Evolutionary conservation across 2,329 filamentous ascomycete genomes (phyloP), one percentile per base, ranked within the genome.

Genomic region (Bimuria novae-zelandiae): DNA sequence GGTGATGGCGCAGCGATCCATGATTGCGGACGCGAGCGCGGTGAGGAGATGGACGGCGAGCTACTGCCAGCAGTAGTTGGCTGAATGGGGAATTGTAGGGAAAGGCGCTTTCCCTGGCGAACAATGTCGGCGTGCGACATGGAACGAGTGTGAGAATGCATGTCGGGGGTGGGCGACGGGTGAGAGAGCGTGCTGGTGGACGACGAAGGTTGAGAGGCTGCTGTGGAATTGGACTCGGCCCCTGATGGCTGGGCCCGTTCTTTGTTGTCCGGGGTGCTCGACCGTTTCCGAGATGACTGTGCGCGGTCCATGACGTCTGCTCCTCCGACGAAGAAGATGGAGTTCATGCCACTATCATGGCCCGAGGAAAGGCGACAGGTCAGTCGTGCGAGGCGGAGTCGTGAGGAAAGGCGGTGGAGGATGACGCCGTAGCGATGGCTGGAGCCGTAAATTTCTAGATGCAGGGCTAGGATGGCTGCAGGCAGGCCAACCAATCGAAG

Each of bases 21-120:
- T 21, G 74, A 76, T 39, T 72, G 69, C 4, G 73, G 72, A 33
- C 72, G 71, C 14, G 70, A 73, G 47, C 64, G 71, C 40, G 62
- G 70, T 19, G 71, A 66, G 51, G 46, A 27, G 23, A 62, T 59
- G 35, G 48, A 44, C 6, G 68, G 68, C 3, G 72, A 70, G 55
- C 44, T 72, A 67, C 61, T 64, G 54, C 61, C 62, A 25, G 44
- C 44, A 32, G 64, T 58, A 62, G 66, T 57, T 8, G 75, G 72
- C 55, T 78, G 76, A 40, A 81, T 76, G 25, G 79, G 79, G 54
- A 81, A 79, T 36, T 77, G 77, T 46, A 80, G 64, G 17, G 77
- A 80, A 51, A 80, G 71, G 50, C 79, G 76, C 55, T 80, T 80
- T 60, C 67, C 64, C 52, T 73, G 68, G 41, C 64, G 61, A 50